Evolutionary conservation across 306 rosid genomes (phyloP).

Genomic region (Cotoneaster glaucophyllus): DNA sequence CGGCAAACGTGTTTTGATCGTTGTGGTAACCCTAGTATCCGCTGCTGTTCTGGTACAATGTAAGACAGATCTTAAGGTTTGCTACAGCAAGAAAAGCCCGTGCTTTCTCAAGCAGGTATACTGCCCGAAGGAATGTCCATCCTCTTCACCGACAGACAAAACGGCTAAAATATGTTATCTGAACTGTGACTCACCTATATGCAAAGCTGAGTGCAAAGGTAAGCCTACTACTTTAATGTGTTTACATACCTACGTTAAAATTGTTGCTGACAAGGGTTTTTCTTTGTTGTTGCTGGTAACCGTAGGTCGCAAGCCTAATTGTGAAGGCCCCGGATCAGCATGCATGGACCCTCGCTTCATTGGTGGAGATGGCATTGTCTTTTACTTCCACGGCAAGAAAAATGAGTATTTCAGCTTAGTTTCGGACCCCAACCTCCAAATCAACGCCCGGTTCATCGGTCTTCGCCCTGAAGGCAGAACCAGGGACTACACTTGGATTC

Average conservation of each 20-base stretch:
- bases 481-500: constrained; percentile 84
- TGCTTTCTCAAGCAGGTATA: constrained; percentile 36
- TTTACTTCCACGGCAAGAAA: constrained; percentile 76
- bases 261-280: not conserved
- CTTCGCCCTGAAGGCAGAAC: constrained; percentile 53
- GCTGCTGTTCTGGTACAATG: constrained; percentile 21
- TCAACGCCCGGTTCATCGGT: constrained; percentile 72
- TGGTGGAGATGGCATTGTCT: constrained; percentile 73
- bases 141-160: constrained; percentile 31
- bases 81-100: constrained; percentile 28
- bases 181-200: constrained; percentile 65
- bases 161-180: constrained; percentile 60
- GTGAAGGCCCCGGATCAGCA: constrained; percentile 71
- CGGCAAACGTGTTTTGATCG: constrained; percentile 7
- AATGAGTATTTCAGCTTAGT: constrained; percentile 69
- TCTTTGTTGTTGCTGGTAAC: not conserved
- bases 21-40: constrained; percentile 29
- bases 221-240: constrained; percentile 14
- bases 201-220: constrained; percentile 71
- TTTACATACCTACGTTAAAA: not conserved
- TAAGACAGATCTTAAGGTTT: constrained; percentile 12
- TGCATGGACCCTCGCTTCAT: constrained; percentile 85
- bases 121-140: constrained; percentile 66
- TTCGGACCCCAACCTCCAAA: constrained; percentile 53
- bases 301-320: constrained; percentile 59